phyloP scores from a whole-genome alignment of 2,329 filamentous ascomycete genomes.

The Rutstroemia sp. region DNA sequence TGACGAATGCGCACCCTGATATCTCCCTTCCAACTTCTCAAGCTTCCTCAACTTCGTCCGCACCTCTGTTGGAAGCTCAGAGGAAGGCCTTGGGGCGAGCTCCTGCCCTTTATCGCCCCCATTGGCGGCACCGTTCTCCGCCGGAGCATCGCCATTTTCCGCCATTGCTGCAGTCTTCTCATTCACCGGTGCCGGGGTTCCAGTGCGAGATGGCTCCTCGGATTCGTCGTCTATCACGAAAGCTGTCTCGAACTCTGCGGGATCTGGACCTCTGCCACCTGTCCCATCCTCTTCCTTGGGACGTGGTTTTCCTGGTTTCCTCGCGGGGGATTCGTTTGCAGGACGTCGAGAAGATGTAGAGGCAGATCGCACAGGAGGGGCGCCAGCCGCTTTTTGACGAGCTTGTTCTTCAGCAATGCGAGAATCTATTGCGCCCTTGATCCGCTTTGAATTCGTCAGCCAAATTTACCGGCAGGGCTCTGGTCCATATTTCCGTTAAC shows the following conservation, averaged over 20 bases:
- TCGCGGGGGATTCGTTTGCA: slow-evolving; percentile 23
- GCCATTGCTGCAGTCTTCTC: slow-evolving; percentile 19
- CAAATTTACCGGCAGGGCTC: background rate
- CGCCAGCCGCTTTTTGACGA: slow-evolving; percentile 42
- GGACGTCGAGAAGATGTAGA: slow-evolving; percentile 26
- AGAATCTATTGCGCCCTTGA: slow-evolving; percentile 78
- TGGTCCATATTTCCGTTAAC: slow-evolving; percentile 4
- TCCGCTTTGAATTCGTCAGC: slow-evolving; percentile 45
- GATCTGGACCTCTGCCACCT: slow-evolving; percentile 51
- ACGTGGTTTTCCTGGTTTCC: slow-evolving; percentile 20
- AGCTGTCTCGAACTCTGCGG: slow-evolving; percentile 77
- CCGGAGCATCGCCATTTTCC: slow-evolving; percentile 9
- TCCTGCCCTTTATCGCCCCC: slow-evolving; percentile 22
- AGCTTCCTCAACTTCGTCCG: slow-evolving; percentile 71
- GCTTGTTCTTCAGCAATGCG: slow-evolving; percentile 89
- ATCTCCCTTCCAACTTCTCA: slow-evolving; percentile 83
- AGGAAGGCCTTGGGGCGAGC: slow-evolving; percentile 11
- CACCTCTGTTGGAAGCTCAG: slow-evolving; percentile 60
- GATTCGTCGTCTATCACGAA: slow-evolving; percentile 79
- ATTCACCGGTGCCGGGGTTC: slow-evolving; percentile 45
- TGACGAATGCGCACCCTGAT: slow-evolving; percentile 55
- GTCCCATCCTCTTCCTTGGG: slow-evolving; percentile 25
- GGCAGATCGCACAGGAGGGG: slow-evolving; percentile 35
- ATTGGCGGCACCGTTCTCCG: slow-evolving; percentile 23
- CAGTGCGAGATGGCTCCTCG: slow-evolving; percentile 56